Evolutionary conservation across 345 rosid species (phyloP), one percentile per base, ranked within the genome.

Genomic region (Lepidium sativum): DNA sequence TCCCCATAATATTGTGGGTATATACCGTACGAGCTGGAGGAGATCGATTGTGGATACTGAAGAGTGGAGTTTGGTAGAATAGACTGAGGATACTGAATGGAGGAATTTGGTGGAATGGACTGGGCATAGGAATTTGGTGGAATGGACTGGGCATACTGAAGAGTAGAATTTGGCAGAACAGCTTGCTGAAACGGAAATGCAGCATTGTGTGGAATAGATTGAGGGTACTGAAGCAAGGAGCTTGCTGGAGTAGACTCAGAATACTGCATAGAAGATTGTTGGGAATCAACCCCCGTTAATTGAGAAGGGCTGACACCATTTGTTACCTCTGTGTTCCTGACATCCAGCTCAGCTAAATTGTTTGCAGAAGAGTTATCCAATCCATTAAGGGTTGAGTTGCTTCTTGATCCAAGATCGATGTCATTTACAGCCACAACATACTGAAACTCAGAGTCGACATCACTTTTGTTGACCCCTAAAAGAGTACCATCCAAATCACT

Each of bases 361-460:
- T 81, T 83, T 53, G 74, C 77, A 11, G 86, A 84, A 65, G 79
- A 68, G 77, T 77, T 71, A 49, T 76, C 81, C 67, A 84, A 16
- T 31, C 80, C 84, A 70, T 75, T 75, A 56, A 80, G 60, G 31
- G 52, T 64, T 4, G 80, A 80, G 74, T 69, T 78, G 78, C 70
- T 87, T 77, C 84, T 72, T 34, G 82, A 79, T 55, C 84, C 92
- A 18, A 82, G 47, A 62, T 86, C 87, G 81, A 87, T 83, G 74
- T 91, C 84, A 77, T 87, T 89, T 16, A 89, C 84, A 69, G 94
- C 91, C 66, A 82, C 83, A 44, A 89, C 80, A 74, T 75, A 89
- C 61, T 83, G 87, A 63, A 86, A 64, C 82, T 84, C 94, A 45
- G 91, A 78, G 78, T 86, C 89, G 60, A 64, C 81, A 69, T 75